Conservation (phyloP, 345 rosid species). For the Populus simonii region DNA sequence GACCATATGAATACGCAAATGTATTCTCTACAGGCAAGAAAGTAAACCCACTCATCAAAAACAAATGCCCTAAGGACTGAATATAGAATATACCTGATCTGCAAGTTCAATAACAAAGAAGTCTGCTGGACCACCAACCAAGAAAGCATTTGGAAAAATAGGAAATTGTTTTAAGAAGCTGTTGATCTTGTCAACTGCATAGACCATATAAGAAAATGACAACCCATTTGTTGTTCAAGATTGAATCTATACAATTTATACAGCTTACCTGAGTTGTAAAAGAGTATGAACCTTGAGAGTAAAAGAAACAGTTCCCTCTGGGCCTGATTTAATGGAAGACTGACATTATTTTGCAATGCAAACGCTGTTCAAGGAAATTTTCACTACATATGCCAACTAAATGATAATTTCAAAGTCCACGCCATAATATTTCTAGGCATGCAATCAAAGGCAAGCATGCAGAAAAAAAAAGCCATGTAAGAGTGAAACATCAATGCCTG, state of each 20-base stretch:
- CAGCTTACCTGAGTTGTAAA: slow-evolving; percentile 74
- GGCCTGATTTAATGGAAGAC: slow-evolving; percentile 44
- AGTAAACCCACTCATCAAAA: background rate
- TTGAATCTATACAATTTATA: background rate
- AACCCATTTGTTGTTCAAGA: background rate
- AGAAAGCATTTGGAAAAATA: slow-evolving; percentile 74
- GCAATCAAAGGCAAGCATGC: background rate
- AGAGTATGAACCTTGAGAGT: slow-evolving; percentile 85
- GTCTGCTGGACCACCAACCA: slow-evolving; percentile 85
- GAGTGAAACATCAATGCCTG: slow-evolving; percentile 2
- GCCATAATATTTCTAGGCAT: background rate
- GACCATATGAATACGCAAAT: background rate
- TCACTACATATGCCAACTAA: background rate
- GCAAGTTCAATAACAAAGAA: slow-evolving; percentile 88
- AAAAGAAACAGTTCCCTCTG: slow-evolving; percentile 79
- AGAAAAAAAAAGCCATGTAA: background rate
- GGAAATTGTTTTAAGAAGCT: slow-evolving; percentile 75
- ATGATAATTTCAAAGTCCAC: background rate
- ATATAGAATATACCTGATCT: slow-evolving; percentile 63
- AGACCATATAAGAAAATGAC: slow-evolving; percentile 14
- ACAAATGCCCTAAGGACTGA: background rate
- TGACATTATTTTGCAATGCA: background rate
- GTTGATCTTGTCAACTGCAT: slow-evolving; percentile 73
- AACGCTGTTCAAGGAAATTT: background rate
- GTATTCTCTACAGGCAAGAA: background rate